Conservation (phyloP, 495 filamentous ascomycete species). For the Xylaria castorea region DNA sequence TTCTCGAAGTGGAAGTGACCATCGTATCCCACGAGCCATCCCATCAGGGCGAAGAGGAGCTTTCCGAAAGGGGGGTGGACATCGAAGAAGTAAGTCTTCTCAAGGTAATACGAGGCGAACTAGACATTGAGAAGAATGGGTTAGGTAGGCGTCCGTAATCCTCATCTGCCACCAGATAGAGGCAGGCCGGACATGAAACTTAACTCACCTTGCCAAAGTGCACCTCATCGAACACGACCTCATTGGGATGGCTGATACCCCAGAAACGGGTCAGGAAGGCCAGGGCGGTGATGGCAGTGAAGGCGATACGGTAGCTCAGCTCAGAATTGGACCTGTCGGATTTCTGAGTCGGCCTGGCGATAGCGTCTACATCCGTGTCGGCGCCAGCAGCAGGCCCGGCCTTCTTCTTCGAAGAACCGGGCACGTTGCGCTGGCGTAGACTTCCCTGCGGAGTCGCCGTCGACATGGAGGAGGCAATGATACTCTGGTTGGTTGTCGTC, state of each 20-base stretch:
- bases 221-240: slow-evolving; percentile 99
- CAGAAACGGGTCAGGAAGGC: slow-evolving; percentile 94
- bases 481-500: slow-evolving; percentile 20
- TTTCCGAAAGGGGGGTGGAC: slow-evolving; percentile 97
- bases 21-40: slow-evolving; percentile 95
- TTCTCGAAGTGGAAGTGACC: slow-evolving; percentile 98
- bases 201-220: slow-evolving; percentile 95
- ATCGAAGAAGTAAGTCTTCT: slow-evolving; percentile 99
- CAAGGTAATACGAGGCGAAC: slow-evolving; percentile 97
- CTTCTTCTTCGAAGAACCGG: slow-evolving; percentile 52
- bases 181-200: slow-evolving; percentile 4
- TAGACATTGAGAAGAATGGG: slow-evolving; percentile 42
- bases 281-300: slow-evolving; percentile 76
- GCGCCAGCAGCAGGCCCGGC: slow-evolving; percentile 41
- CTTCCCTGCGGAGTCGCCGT: slow-evolving; percentile 53
- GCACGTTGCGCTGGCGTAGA: slow-evolving; percentile 61
- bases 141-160: slow-evolving; percentile 26
- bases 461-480: slow-evolving; percentile 38
- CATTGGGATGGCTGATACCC: slow-evolving; percentile 90
- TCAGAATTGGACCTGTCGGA: slow-evolving; percentile 56
- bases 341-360: slow-evolving; percentile 40
- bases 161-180: not conserved
- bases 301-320: slow-evolving; percentile 84
- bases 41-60: slow-evolving; percentile 88
- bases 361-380: slow-evolving; percentile 56